These are phyloP conservation scores for Trichopus zeylanicus DNA, from an alignment of 116 monocot species.

Conservation along the genomic window DNA sequence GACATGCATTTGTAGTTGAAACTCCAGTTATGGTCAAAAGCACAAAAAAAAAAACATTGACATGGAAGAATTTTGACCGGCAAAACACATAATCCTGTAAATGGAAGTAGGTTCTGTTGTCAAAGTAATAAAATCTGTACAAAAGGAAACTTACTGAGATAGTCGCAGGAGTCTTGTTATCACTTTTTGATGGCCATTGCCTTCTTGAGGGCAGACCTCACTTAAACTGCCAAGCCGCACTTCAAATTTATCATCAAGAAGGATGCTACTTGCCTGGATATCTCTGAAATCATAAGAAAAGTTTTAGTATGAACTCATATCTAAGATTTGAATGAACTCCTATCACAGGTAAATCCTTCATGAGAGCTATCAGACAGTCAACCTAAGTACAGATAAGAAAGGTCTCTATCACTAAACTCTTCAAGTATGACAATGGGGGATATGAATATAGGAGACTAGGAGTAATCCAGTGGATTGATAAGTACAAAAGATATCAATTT, in stretches of 20 bases:
- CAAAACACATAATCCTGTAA: no score
- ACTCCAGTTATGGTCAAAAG: no score
- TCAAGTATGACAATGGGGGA: no score
- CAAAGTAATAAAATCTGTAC: background rate
- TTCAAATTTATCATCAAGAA: constrained; percentile 92
- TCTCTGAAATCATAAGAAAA: constrained; percentile 41
- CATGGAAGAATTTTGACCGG: no score
- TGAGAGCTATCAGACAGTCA: background rate
- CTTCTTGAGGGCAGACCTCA: constrained; percentile 59
- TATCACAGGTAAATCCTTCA: no score
- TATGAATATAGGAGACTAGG: no score
- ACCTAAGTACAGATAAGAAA: background rate
- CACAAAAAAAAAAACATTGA: no score
- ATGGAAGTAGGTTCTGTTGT: background rate
- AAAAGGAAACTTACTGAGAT: constrained; percentile 54
- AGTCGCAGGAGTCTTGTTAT: constrained; percentile 62
- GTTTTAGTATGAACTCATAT: no score
- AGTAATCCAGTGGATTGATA: no score
- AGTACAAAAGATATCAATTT: no score
- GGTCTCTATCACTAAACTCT: background rate
- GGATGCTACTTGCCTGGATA: constrained; percentile 78
- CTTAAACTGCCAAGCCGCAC: constrained; percentile 86
- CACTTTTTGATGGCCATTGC: constrained; percentile 49
- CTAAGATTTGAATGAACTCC: no score
- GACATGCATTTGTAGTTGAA: no score